Evolutionary conservation across 108 stramenopile genomes (phyloP), one percentile per base, ranked within the genome.

Genomic region (Cyclotella sp.): DNA sequence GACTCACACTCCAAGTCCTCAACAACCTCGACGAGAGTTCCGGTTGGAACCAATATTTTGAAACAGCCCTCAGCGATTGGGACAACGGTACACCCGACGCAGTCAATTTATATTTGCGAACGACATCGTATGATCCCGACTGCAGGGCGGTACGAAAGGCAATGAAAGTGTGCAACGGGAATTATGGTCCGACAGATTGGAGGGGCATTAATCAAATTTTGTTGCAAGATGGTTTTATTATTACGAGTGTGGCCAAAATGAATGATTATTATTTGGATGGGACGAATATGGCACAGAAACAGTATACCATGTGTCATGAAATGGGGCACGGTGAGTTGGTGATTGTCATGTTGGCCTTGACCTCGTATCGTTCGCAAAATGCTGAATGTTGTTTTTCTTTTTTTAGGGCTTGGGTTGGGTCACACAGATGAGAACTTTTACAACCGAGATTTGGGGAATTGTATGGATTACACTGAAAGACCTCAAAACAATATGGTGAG

Each of bases 151-250:
- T 84, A n/a, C 67, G 72, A n/a, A 67, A 60, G 44, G 54, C 63
- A 26, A 84, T 69, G 81, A 95, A 93, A 76, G 90, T 91, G 0
- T 95, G 94, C 85, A 91, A 93, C 71, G 92, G 85, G 0, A 76
- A 95, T 64, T 95, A 95, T 72, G 95, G 92, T 7, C 86, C 88
- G 24, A 93, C 90, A 9, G 69, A 79, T 55, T 95, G 95, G 95
- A 68, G 88, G 29, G 95, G 95, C 0, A 72, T 93, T 7, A 95
- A 95, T 73, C 86, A 89, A 71, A 69, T 91, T 4, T 68, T 83
- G 27, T 15, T 64, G 10, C 65, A 73, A 27, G 75, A 86, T 45
- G 84, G 78, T 9, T 85, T 67, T 59, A 95, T 95, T 65, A 72
- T 91, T 11, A 53, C 85, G 0, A 86, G 85, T 41, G 34, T 81